A percentile compares a stretch with the other conserved stretches of the same genome.
Evolutionary conservation across 495 filamentous ascomycete genomes (phyloP).

Genomic region (Ramalina peruviana): DNA sequence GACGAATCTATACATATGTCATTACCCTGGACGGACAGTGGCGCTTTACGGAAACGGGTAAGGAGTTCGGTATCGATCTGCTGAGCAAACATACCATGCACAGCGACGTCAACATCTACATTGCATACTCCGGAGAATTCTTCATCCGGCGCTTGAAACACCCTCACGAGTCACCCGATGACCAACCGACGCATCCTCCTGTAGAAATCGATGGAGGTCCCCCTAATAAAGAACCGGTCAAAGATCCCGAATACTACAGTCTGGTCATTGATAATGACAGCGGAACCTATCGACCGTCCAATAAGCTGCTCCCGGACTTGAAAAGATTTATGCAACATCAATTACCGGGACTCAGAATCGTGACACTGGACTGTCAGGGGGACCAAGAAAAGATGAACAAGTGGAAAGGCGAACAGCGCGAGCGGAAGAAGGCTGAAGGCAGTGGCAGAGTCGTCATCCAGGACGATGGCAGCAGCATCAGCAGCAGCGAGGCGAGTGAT

Average conservation of each 20-base stretch:
- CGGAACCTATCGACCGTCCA: constrained; percentile 83
- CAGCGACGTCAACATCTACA: constrained; percentile 74
- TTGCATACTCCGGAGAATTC: constrained; percentile 87
- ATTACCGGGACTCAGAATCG: constrained; percentile 59
- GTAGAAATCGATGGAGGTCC: constrained; percentile 25
- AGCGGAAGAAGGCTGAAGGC: constrained; percentile 53
- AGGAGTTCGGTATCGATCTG: constrained; percentile 86
- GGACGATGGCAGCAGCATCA: constrained; percentile 43
- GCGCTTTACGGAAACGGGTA: constrained; percentile 87
- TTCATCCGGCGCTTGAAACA: constrained; percentile 59
- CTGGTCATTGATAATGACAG: constrained; percentile 90
- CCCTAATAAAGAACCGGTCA: constrained; percentile 24
- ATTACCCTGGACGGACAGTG: constrained; percentile 74
- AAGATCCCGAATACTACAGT: constrained; percentile 62
- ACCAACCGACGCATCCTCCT: constrained; percentile 19
- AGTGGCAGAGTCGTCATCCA: constrained; percentile 50
- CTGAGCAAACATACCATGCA: constrained; percentile 93
- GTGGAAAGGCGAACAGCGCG: constrained; percentile 50
- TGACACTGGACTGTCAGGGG: constrained; percentile 48
- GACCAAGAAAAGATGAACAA: constrained; percentile 48
- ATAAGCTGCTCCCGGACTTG: constrained; percentile 53
- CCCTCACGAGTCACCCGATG: constrained; percentile 17
- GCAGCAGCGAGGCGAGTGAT: constrained; percentile 63
- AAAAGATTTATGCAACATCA: constrained; percentile 51
- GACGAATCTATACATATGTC: constrained; percentile 82